A percentile compares a stretch with the other conserved stretches of the same genome.
Evolutionary conservation across 1,139 yeast species (phyloP).

Genomic region (Pneumocystis jirovecii): DNA sequence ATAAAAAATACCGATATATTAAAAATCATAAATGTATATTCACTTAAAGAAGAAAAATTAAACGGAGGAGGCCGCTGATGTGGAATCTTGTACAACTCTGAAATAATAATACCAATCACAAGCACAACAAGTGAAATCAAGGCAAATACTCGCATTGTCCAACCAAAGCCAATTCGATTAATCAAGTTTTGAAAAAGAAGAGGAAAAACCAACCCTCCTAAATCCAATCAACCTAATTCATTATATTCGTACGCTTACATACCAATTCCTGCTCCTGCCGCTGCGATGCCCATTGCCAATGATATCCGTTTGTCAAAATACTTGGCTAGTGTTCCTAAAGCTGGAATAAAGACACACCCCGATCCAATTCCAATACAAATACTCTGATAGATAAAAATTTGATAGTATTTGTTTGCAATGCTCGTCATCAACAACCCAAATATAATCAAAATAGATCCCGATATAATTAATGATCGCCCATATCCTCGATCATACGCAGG

Average conservation of each 20-base stretch:
- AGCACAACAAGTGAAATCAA: background rate
- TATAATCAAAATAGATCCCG: slow-evolving; percentile 37
- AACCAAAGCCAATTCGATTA: slow-evolving; percentile 22
- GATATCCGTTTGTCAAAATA: slow-evolving; percentile 12
- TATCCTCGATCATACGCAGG: slow-evolving; percentile 39
- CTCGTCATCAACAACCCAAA: slow-evolving; percentile 42
- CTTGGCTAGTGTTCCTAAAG: slow-evolving; percentile 10
- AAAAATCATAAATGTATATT: slow-evolving; percentile 21
- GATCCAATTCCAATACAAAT: slow-evolving; percentile 13
- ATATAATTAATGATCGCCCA: slow-evolving; percentile 18
- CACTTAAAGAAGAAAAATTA: slow-evolving; percentile 10
- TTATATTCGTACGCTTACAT: background rate
- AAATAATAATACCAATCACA: background rate
- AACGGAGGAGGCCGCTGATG: background rate
- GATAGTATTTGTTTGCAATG: slow-evolving; percentile 35
- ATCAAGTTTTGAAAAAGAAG: slow-evolving; percentile 20
- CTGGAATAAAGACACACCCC: slow-evolving; percentile 14
- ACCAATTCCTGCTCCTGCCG: slow-evolving; percentile 13
- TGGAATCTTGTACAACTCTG: background rate
- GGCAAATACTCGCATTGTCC: slow-evolving; percentile 14
- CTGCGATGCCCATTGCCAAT: slow-evolving; percentile 14
- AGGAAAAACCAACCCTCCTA: slow-evolving; percentile 25
- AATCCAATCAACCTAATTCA: background rate
- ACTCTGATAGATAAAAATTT: slow-evolving; percentile 28
- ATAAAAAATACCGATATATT: slow-evolving; percentile 21